phyloP scores from a whole-genome alignment of 1,139 yeast species.

The Pichia terricola region DNA sequence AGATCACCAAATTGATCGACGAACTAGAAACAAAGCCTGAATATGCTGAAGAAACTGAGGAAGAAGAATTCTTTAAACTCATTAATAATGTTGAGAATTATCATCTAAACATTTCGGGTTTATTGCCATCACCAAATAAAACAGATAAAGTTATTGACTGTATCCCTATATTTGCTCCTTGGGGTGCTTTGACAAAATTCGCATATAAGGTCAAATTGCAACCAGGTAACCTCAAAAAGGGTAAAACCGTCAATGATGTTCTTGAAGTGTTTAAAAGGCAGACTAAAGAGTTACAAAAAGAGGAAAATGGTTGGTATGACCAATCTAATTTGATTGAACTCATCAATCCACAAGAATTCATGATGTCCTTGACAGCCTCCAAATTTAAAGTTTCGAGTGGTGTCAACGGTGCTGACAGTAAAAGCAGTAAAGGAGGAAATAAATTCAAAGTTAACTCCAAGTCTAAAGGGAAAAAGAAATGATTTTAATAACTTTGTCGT shows the following conservation, averaged over 20 bases:
- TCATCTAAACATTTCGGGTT: slow-evolving; percentile 17
- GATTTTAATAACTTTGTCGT: background rate
- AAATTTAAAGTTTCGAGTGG: slow-evolving; percentile 36
- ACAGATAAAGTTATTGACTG: slow-evolving; percentile 44
- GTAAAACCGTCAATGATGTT: slow-evolving; percentile 70
- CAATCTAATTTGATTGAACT: slow-evolving; percentile 52
- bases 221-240: slow-evolving; percentile 84
- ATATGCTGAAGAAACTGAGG: slow-evolving; percentile 20
- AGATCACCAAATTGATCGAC: slow-evolving; percentile 25
- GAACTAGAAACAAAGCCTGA: slow-evolving; percentile 26
- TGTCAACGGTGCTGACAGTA: slow-evolving; percentile 14
- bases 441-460: slow-evolving; percentile 3
- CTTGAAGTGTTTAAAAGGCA: slow-evolving; percentile 44
- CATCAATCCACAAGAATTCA: slow-evolving; percentile 47
- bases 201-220: slow-evolving; percentile 79
- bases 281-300: slow-evolving; percentile 26
- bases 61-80: slow-evolving; percentile 19
- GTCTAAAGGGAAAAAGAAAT: slow-evolving; percentile 9
- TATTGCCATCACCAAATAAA: slow-evolving; percentile 33
- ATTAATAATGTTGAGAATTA: slow-evolving; percentile 23
- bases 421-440: slow-evolving; percentile 7
- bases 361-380: slow-evolving; percentile 44
- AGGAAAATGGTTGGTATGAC: slow-evolving; percentile 56
- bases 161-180: slow-evolving; percentile 89
- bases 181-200: slow-evolving; percentile 66